A percentile compares a stretch with the other conserved stretches of the same genome.
Conservation (phyloP, 108 stramenopile genomes). For the Fragilariopsis cylindrus region DNA sequence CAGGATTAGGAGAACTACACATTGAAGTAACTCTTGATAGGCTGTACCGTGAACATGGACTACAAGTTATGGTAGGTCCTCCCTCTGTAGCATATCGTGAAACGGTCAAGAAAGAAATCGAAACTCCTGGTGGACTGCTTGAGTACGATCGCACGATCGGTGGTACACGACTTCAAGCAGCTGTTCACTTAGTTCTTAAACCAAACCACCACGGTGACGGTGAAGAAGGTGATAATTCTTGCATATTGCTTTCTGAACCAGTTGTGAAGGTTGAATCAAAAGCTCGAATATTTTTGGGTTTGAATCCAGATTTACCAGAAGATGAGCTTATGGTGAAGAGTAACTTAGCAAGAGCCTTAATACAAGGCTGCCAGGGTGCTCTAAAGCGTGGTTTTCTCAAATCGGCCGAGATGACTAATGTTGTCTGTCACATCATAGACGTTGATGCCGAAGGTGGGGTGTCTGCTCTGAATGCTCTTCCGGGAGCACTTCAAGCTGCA, state of each 20-base stretch:
- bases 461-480: slow-evolving; percentile 58
- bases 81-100: slow-evolving; percentile 87
- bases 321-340: slow-evolving; percentile 53
- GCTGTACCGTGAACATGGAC: slow-evolving; percentile 69
- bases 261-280: slow-evolving; percentile 58
- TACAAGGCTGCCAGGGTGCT: slow-evolving; percentile 77
- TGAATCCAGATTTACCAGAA: slow-evolving; percentile 49
- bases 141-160: slow-evolving; percentile 83
- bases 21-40: slow-evolving; percentile 86
- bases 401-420: slow-evolving; percentile 66
- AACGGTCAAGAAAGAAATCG: slow-evolving; percentile 56
- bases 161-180: slow-evolving; percentile 67
- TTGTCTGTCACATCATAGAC: slow-evolving; percentile 65
- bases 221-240: slow-evolving; percentile 34
- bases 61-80: slow-evolving; percentile 68
- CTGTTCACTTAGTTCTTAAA: slow-evolving; percentile 56
- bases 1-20: slow-evolving; percentile 87
- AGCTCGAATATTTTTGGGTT: slow-evolving; percentile 57
- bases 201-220: slow-evolving; percentile 20
- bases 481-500: slow-evolving; percentile 77
- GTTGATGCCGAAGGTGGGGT: slow-evolving; percentile 74
- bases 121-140: slow-evolving; percentile 64
- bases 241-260: slow-evolving; percentile 64
- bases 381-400: slow-evolving; percentile 72
- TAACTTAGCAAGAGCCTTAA: slow-evolving; percentile 57